Percentiles rank a stretch among this genome's conserved stretches.
Conservation (phyloP, 2,329 filamentous ascomycete genomes). For the Fusarium subtropicale region DNA sequence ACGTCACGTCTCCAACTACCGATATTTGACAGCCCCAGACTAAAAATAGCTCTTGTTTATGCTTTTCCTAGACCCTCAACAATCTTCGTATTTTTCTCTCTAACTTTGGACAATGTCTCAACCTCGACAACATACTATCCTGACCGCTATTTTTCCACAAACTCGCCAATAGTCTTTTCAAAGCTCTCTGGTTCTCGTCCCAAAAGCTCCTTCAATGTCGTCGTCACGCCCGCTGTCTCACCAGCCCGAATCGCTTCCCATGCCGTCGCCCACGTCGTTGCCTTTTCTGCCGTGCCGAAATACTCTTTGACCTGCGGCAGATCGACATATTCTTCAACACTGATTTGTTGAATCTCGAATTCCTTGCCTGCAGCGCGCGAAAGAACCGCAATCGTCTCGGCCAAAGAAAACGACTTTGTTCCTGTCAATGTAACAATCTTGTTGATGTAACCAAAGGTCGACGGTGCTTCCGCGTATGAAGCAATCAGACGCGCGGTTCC, state of each 20-base stretch:
- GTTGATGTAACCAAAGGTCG: background rate
- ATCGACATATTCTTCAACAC: constrained; percentile 26
- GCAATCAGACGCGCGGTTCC: constrained; percentile 28
- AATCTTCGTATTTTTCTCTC: background rate
- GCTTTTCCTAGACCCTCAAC: background rate
- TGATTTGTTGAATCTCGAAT: constrained; percentile 10
- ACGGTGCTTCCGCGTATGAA: background rate
- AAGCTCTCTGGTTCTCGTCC: constrained; percentile 30
- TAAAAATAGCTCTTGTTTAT: constrained; percentile 14
- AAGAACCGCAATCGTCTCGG: constrained; percentile 12
- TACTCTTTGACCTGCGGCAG: constrained; percentile 18
- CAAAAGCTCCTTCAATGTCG: constrained; percentile 3
- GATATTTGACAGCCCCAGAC: background rate
- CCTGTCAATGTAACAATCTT: constrained; percentile 26
- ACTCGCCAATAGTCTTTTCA: constrained; percentile 20
- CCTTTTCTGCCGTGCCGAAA: constrained; percentile 11
- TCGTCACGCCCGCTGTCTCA: constrained; percentile 17
- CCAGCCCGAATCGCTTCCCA: constrained; percentile 34
- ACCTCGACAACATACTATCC: background rate
- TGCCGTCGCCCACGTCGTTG: constrained; percentile 33
- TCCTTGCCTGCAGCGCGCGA: background rate
- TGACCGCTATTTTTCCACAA: constrained; percentile 2
- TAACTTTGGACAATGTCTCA: background rate
- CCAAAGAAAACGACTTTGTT: background rate
- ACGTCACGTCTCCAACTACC: background rate